Base-by-base conservation (phyloP, 1,139 yeast genomes). In the Casaregolazyma suthepensis region DNA sequence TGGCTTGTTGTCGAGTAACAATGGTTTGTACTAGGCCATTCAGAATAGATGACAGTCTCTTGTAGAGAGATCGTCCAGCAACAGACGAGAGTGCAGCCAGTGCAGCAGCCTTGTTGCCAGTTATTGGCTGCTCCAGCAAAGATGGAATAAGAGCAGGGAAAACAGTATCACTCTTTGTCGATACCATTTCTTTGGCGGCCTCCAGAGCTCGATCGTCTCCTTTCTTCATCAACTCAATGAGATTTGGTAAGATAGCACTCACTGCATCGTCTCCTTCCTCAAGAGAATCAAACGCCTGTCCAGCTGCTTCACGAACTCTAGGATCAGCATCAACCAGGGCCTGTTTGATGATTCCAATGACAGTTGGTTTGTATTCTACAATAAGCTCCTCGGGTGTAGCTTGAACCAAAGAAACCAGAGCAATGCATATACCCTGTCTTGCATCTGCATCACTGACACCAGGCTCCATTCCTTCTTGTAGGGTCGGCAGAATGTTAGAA, bases 391-490 rank as follows among this genome's bases (percentile, higher is more conserved):
- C 71, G 17, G 82, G 77, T 2, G 96, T 81, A 0, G 96, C 87
- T 60, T 80, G 83, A 58, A 91, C 83, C 61, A 94, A 81, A 68
- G 91, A 98, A 48, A 84, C 81, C 55, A 91, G 75, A 7, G 99
- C 99, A 69, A 91, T 83, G 76, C 99, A 93, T 54, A 93, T 89
- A 75, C 99, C 99, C 73, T 91, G 96, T 67, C 87, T 88, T 50
- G 96, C 87, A 66, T 85, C 95, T 3, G 49, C 48, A 48, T 48
- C 54, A 3, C 38, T 37, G 20, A 37, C 51, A 29, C 48, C 54
- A 22, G 54, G 43, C 18, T 29, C 49, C 61, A 87, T 73, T 6
- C 91, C 81, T 47, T 79, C 80, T 61, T 87, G 85, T 64, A 93
- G 76, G 6, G 96, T 87, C 45, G 99, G 98, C 59, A 94, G 75